A percentile compares a stretch with the other conserved stretches of the same genome.
Conservation (phyloP, 495 filamentous ascomycete genomes). For the Talaromyces borbonicus region DNA sequence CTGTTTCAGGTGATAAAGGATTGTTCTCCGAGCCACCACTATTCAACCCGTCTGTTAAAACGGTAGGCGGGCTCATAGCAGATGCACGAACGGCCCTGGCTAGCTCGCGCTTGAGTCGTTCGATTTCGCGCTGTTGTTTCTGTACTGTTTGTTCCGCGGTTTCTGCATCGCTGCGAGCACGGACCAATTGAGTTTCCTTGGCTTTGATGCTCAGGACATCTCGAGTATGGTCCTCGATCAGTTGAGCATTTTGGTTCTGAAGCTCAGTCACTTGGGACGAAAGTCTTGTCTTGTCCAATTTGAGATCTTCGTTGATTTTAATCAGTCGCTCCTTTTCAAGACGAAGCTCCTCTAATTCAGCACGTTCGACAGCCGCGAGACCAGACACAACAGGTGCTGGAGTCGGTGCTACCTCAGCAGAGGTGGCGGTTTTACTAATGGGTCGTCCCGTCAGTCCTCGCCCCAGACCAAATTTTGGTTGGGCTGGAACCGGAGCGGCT, state of each 20-base stretch:
- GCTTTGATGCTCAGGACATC: slow-evolving; percentile 95
- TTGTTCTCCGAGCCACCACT: slow-evolving; percentile 25
- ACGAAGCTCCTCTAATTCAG: slow-evolving; percentile 83
- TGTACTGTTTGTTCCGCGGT: slow-evolving; percentile 74
- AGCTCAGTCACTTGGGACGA: slow-evolving; percentile 76
- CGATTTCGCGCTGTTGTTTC: slow-evolving; percentile 78
- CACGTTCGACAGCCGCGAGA: slow-evolving; percentile 64
- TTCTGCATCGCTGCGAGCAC: slow-evolving; percentile 83
- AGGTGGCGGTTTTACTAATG: slow-evolving; percentile 62
- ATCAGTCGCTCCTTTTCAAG: slow-evolving; percentile 67
- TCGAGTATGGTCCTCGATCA: slow-evolving; percentile 95
- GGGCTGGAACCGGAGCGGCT: slow-evolving; percentile 38
- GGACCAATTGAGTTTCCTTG: slow-evolving; percentile 93
- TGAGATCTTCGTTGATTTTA: slow-evolving; percentile 63
- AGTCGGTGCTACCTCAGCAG: slow-evolving; percentile 33
- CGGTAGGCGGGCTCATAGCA: slow-evolving; percentile 29
- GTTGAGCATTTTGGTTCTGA: slow-evolving; percentile 87
- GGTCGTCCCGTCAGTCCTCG: slow-evolving; percentile 78
- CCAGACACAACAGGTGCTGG: slow-evolving; percentile 43
- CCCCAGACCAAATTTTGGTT: slow-evolving; percentile 58
- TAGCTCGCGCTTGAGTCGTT: slow-evolving; percentile 77
- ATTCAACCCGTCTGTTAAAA: slow-evolving; percentile 22
- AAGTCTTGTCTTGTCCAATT: slow-evolving; percentile 61
- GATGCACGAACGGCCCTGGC: slow-evolving; percentile 35
- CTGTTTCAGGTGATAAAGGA: slow-evolving; percentile 28